A percentile compares a stretch with the other conserved stretches of the same genome.
These are phyloP conservation scores for Akanthomyces dipterigenus DNA, from an alignment of 2,329 filamentous ascomycete species.

Conservation along the genomic window DNA sequence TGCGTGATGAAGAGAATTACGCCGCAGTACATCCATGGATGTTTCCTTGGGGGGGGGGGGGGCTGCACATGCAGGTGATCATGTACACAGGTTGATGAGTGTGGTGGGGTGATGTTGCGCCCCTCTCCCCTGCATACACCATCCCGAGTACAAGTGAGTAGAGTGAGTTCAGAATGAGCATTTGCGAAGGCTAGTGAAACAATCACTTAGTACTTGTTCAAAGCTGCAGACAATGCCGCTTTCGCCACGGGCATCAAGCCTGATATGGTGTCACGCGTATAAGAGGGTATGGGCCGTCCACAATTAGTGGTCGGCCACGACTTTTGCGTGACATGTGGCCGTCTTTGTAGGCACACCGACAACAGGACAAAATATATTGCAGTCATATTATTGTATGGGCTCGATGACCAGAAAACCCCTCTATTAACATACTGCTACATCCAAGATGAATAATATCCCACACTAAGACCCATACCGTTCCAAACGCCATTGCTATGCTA, in stretches of 20 bases:
- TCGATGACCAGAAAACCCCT: not conserved
- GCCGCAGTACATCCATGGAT: not conserved
- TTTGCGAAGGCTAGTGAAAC: not conserved
- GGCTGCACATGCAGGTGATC: constrained; percentile 7
- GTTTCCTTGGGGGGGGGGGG: not conserved
- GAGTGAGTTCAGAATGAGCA: not conserved
- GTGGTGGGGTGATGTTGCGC: constrained; percentile 5
- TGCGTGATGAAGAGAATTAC: not conserved
- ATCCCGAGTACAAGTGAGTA: not conserved
- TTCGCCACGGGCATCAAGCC: too few relatives aligned
- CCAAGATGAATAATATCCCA: not conserved
- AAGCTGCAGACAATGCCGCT: not conserved
- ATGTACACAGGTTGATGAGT: not conserved
- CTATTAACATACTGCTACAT: not conserved
- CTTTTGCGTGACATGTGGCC: too few relatives aligned
- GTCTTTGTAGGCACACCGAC: not conserved
- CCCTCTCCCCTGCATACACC: not conserved
- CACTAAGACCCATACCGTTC: not conserved
- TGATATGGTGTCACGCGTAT: too few relatives aligned
- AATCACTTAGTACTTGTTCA: not conserved
- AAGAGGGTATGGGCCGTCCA: too few relatives aligned
- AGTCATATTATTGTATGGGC: not conserved
- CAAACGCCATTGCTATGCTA: constrained; percentile 11
- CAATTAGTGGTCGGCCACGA: too few relatives aligned
- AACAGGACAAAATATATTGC: not conserved